These are phyloP conservation scores for Penicillium glabrum DNA, from an alignment of 2,329 filamentous ascomycete species.

Conservation along the genomic window DNA sequence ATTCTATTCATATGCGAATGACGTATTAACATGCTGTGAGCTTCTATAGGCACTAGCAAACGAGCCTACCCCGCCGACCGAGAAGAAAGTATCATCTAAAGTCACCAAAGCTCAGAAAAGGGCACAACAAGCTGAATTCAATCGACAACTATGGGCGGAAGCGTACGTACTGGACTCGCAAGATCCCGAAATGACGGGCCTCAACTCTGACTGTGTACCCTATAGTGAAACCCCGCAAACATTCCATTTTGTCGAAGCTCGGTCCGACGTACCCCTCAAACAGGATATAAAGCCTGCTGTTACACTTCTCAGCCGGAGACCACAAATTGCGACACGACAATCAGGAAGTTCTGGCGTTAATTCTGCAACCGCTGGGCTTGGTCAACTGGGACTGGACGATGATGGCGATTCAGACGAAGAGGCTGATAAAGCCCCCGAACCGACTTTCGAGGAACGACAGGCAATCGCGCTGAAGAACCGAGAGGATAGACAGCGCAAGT, in stretches of 20 bases:
- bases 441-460: conserved; percentile 73
- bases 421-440: conserved; percentile 59
- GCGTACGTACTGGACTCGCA: conserved; percentile 57
- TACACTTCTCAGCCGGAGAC: conserved; percentile 82
- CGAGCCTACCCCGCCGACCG: conserved; percentile 39
- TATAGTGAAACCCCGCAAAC: conserved; percentile 70
- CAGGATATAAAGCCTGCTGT: conserved; percentile 77
- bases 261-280: conserved; percentile 62
- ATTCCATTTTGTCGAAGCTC: conserved; percentile 72
- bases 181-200: not conserved
- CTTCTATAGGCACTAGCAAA: conserved; percentile 39
- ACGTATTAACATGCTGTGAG: conserved; percentile 6
- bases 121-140: conserved; percentile 77
- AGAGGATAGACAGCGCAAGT: conserved; percentile 86
- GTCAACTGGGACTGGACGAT: conserved; percentile 48
- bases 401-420: conserved; percentile 68
- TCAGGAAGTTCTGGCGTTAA: conserved; percentile 43
- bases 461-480: conserved; percentile 74
- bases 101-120: conserved; percentile 74
- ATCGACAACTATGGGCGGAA: conserved; percentile 84
- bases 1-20: not conserved
- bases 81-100: conserved; percentile 51
- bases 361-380: conserved; percentile 44
- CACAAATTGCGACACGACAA: conserved; percentile 63
- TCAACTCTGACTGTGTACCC: conserved; percentile 5